A percentile compares a stretch with the other conserved stretches of the same genome.
Conservation (phyloP, 2,329 filamentous ascomycete genomes). For the Clathrospora elynae region DNA sequence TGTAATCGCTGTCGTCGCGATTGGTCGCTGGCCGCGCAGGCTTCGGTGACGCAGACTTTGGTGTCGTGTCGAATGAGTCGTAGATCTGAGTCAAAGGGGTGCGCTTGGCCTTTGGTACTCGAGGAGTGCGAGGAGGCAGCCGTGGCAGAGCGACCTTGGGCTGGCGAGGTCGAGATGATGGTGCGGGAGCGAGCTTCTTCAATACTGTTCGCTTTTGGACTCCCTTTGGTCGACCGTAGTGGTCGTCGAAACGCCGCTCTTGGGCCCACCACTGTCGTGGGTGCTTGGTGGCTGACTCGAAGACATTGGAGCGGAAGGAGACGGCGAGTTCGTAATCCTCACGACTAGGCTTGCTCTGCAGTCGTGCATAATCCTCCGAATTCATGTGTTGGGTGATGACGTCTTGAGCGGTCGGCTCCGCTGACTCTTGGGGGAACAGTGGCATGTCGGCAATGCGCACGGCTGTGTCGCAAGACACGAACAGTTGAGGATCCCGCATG, state of each 20-base stretch:
- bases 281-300: constrained; percentile 45
- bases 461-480: constrained; percentile 34
- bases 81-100: constrained; percentile 39
- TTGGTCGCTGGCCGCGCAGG: constrained; percentile 59
- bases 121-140: constrained; percentile 41
- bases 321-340: constrained; percentile 47
- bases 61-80: constrained; percentile 46
- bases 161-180: constrained; percentile 38
- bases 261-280: constrained; percentile 46
- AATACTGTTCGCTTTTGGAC: constrained; percentile 44
- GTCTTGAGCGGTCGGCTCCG: constrained; percentile 29
- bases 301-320: constrained; percentile 43
- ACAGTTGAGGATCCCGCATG: constrained; percentile 45
- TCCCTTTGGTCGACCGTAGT: constrained; percentile 52
- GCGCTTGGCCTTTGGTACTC: constrained; percentile 43
- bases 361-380: constrained; percentile 35
- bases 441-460: constrained; percentile 42
- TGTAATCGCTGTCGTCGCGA: constrained; percentile 82
- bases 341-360: constrained; percentile 40
- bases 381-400: constrained; percentile 46
- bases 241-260: constrained; percentile 60
- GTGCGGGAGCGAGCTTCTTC: constrained; percentile 47
- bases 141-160: constrained; percentile 44
- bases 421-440: constrained; percentile 42
- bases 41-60: constrained; percentile 43